Evolutionary conservation across 2,329 filamentous ascomycete genomes (phyloP).

Genomic region (Fusarium kyushuense): DNA sequence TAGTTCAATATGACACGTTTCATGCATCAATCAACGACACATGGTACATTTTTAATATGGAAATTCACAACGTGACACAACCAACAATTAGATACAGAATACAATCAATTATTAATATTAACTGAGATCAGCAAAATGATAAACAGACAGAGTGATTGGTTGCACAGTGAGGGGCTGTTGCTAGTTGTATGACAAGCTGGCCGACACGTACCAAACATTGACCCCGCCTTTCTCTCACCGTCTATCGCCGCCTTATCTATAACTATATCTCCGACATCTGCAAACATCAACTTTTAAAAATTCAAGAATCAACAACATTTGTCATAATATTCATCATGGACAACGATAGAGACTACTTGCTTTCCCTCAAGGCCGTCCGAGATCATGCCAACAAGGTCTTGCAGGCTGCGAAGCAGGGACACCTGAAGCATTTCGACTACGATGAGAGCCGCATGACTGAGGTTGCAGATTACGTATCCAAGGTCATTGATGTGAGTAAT

Average conservation of each 20-base stretch:
- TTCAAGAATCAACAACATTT: background rate
- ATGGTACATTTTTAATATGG: background rate
- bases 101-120: background rate
- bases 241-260: background rate
- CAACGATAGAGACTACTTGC: constrained; percentile 48
- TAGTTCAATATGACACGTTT: background rate
- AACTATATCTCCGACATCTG: background rate
- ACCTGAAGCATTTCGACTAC: constrained; percentile 58
- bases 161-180: background rate
- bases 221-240: constrained; percentile 12
- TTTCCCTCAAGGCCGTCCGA: constrained; percentile 54
- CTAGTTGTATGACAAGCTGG: constrained; percentile 10
- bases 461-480: constrained; percentile 58
- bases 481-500: constrained; percentile 56
- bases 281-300: background rate
- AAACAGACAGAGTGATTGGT: background rate
- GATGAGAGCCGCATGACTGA: constrained; percentile 53
- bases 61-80: background rate
- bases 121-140: background rate
- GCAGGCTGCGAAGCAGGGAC: constrained; percentile 53
- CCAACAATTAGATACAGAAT: background rate
- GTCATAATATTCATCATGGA: constrained; percentile 7
- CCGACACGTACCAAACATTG: background rate
- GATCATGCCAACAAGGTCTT: constrained; percentile 52
- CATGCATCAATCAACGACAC: background rate